Conservation (phyloP, 176 grass and related monocot genomes). For the Raddia distichophylla region DNA sequence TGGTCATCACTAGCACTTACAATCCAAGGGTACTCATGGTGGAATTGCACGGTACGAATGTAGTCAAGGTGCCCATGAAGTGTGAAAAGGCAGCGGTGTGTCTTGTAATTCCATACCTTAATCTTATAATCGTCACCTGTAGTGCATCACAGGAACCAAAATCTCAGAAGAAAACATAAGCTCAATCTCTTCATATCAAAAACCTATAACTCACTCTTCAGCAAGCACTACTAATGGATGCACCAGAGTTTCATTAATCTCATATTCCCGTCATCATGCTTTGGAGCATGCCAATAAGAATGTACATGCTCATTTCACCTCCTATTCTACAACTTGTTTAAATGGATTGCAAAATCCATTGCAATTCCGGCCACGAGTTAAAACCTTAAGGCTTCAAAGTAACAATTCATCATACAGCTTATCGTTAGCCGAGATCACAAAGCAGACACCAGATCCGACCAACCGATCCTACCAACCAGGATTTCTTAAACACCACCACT, state of each 20-base stretch:
- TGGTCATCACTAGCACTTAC: conserved; percentile 83
- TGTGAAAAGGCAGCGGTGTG: conserved; percentile 96
- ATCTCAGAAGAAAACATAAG: conserved; percentile 7
- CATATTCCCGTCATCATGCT: background rate
- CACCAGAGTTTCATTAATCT: background rate
- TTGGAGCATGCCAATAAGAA: background rate
- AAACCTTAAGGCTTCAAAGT: background rate
- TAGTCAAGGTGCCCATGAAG: conserved; percentile 96
- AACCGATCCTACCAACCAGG: conserved; percentile 31
- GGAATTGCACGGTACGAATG: conserved; percentile 95
- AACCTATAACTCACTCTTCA: background rate
- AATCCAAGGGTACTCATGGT: conserved; percentile 83
- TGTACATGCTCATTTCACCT: background rate
- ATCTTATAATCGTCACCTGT: conserved; percentile 99
- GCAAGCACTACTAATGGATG: background rate
- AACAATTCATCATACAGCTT: conserved; percentile 22
- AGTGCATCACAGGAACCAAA: conserved; percentile 22
- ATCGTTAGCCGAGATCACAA: background rate
- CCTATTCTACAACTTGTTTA: background rate
- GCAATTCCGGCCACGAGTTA: background rate
- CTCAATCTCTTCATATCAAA: background rate
- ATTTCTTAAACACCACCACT: conserved; percentile 1
- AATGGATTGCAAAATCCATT: background rate
- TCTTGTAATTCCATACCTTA: conserved; percentile 99
- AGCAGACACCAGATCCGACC: conserved; percentile 44